Evolutionary conservation across 768 basidiomycete species (phyloP).

Genomic region (Rhizopogon vesiculosus): DNA sequence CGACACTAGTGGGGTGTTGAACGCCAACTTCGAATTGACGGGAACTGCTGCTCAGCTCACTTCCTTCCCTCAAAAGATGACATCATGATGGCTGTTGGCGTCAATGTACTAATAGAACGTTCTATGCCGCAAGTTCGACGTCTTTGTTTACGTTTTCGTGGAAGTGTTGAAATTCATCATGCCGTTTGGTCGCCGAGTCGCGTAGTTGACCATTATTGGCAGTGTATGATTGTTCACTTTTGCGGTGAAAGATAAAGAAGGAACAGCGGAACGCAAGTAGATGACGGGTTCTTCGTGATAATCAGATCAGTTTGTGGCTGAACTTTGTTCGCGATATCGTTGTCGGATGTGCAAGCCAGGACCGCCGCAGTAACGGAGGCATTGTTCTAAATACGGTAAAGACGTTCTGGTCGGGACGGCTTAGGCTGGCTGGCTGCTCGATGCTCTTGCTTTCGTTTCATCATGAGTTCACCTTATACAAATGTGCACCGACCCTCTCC

Average conservation of each 20-base stretch:
- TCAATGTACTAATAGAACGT: too few relatives aligned
- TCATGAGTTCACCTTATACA: conserved; percentile 10
- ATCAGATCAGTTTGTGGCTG: too few relatives aligned
- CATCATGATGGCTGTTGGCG: not conserved
- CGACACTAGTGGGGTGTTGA: conserved; percentile 36
- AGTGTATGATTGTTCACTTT: not conserved
- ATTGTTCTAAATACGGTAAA: conserved; percentile 5
- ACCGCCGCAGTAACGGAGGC: conserved; percentile 2
- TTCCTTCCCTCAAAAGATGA: conserved; percentile 32
- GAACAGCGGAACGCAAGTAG: too few relatives aligned
- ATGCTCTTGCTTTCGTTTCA: conserved; percentile 5
- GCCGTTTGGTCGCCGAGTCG: not conserved
- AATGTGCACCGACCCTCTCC: not conserved
- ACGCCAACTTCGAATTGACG: conserved; percentile 38
- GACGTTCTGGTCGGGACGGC: conserved; percentile 2
- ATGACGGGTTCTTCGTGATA: too few relatives aligned
- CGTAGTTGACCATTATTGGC: not conserved
- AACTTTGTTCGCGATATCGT: not conserved
- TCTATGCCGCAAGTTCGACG: not conserved
- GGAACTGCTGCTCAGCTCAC: conserved; percentile 38
- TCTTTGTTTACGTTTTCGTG: not conserved
- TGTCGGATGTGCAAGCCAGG: not conserved
- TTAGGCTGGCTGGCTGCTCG: not conserved
- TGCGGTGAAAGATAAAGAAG: too few relatives aligned
- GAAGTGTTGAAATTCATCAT: not conserved